Percentiles rank a stretch among this genome's conserved stretches.
Evolutionary conservation across 2,329 filamentous ascomycete species (phyloP).

Genomic region (Penicillium thymicola): DNA sequence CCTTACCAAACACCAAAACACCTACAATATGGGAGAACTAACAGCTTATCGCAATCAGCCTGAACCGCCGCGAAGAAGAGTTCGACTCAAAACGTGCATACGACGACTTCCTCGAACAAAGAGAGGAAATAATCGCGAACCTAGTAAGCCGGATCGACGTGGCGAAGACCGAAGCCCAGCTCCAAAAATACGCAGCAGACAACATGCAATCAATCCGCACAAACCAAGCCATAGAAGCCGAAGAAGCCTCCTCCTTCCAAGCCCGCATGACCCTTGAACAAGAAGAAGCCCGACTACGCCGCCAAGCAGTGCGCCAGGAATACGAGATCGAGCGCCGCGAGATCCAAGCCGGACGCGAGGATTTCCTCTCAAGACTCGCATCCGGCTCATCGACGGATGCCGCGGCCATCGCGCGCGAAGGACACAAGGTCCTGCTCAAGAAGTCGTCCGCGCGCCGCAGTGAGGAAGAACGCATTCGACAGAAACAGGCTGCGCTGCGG

Average conservation of each 20-base stretch:
- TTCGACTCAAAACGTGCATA: constrained; percentile 80
- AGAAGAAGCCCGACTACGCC: constrained; percentile 62
- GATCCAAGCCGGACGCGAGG: constrained; percentile 61
- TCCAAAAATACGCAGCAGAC: constrained; percentile 69
- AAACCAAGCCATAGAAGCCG: constrained; percentile 48
- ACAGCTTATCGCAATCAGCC: constrained; percentile 50
- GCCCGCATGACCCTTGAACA: constrained; percentile 57
- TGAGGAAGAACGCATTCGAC: constrained; percentile 48
- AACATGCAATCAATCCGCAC: constrained; percentile 60
- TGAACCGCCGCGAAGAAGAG: constrained; percentile 87
- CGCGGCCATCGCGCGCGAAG: constrained; percentile 51
- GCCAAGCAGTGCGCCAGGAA: constrained; percentile 62
- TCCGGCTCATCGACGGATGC: constrained; percentile 60
- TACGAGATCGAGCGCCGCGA: constrained; percentile 68
- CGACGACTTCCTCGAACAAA: constrained; percentile 92
- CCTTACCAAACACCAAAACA: neutral
- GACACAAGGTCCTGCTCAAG: constrained; percentile 63
- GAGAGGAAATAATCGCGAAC: constrained; percentile 87
- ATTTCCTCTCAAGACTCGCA: constrained; percentile 68
- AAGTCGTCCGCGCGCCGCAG: constrained; percentile 63
- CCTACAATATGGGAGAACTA: neutral
- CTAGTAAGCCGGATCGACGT: constrained; percentile 70
- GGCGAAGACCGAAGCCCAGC: constrained; percentile 57
- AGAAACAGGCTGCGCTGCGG: constrained; percentile 44
- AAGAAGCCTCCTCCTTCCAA: constrained; percentile 48